Evolutionary conservation across 116 monocot genomes (phyloP).

Genomic region (Phalaenopsis hybrid): DNA sequence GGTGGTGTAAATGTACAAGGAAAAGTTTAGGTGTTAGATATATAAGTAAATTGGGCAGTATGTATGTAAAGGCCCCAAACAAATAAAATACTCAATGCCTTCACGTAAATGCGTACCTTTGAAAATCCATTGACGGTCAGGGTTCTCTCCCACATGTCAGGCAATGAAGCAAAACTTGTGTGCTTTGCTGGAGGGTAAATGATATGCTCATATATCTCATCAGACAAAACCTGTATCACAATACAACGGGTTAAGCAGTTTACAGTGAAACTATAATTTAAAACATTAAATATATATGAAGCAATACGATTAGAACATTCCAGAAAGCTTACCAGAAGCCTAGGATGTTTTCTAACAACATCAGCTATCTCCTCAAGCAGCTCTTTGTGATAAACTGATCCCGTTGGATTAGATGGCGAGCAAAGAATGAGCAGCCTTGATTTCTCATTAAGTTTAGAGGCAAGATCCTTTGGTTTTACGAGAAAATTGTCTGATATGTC

Average conservation of each 20-base stretch:
- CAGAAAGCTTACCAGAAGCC: conserved; percentile 59
- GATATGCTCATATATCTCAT: conserved; percentile 96
- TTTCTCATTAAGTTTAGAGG: conserved; percentile 61
- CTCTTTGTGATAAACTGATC: conserved; percentile 81
- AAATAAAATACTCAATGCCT: conserved; percentile 1
- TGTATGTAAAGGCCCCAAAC: too few species aligned
- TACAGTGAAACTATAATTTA: not conserved
- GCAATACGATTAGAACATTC: not conserved
- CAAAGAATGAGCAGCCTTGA: conserved; percentile 86
- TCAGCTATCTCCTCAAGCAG: conserved; percentile 84
- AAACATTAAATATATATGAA: not conserved
- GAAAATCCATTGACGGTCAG: conserved; percentile 96
- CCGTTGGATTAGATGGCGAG: conserved; percentile 94
- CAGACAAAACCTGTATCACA: conserved; percentile 65
- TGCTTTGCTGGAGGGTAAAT: conserved; percentile 86
- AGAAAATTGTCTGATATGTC: conserved; percentile 79
- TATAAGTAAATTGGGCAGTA: too few species aligned
- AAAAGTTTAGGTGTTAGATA: too few species aligned
- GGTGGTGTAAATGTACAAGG: too few species aligned
- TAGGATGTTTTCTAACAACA: conserved; percentile 77
- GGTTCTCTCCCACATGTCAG: conserved; percentile 90
- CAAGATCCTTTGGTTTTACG: conserved; percentile 48
- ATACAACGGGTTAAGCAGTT: not conserved
- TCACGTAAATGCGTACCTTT: conserved; percentile 40
- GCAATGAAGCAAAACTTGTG: conserved; percentile 81